Evolutionary conservation across 768 basidiomycete species (phyloP).

Genomic region (Daedaleopsis sinensis): DNA sequence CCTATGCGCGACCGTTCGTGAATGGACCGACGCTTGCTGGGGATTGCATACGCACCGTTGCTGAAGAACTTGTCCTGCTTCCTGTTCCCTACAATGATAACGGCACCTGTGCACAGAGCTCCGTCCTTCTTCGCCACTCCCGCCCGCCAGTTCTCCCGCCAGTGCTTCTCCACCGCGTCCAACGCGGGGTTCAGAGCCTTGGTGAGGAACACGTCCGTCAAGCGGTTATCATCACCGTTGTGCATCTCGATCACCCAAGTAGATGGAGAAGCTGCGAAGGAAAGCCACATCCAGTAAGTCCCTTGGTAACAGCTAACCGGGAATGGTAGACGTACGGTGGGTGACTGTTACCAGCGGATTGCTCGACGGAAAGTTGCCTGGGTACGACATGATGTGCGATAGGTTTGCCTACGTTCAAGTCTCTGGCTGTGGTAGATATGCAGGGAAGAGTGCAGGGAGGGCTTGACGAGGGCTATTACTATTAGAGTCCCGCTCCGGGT

Average conservation of each 20-base stretch:
- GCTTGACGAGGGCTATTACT: too few relatives aligned
- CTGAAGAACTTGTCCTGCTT: conserved; percentile 89
- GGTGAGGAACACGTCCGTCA: conserved; percentile 61
- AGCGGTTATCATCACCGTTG: conserved; percentile 73
- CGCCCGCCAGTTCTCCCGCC: conserved; percentile 57
- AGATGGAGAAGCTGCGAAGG: conserved; percentile 50
- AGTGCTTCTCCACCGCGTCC: conserved; percentile 72
- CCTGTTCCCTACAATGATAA: conserved; percentile 76
- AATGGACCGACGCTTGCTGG: neutral
- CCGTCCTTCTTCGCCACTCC: conserved; percentile 48
- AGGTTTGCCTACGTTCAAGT: neutral
- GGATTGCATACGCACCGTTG: conserved; percentile 54
- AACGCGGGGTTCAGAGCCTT: conserved; percentile 69
- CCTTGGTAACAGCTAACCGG: too few relatives aligned
- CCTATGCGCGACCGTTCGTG: conserved; percentile 40
- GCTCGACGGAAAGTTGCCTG: conserved; percentile 50
- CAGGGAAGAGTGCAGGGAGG: too few relatives aligned
- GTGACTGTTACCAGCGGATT: conserved; percentile 67
- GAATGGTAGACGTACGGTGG: conserved; percentile 49
- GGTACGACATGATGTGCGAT: conserved; percentile 42
- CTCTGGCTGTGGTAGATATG: too few relatives aligned
- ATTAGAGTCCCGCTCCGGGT: too few relatives aligned
- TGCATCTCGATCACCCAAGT: conserved; percentile 84
- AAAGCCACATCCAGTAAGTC: neutral
- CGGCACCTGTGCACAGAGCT: conserved; percentile 62